Evolutionary conservation across 352 stramenopile genomes (phyloP), one percentile per base, ranked within the genome.

Genomic region (Globisporangium apiculatum): DNA sequence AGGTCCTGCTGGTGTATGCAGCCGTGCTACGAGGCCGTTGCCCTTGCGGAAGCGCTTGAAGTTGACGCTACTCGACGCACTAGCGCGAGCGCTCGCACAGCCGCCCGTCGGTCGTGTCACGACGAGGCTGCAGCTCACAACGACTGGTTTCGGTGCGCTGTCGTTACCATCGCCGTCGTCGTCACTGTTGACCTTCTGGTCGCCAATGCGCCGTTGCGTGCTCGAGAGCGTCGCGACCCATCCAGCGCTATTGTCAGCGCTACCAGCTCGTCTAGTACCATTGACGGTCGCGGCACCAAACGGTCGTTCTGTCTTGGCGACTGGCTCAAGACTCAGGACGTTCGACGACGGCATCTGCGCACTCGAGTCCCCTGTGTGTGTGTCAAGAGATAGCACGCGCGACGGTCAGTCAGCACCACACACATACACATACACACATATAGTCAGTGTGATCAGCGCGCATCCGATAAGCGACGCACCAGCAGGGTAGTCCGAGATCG

Each of bases 41-140:
- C 81, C 77, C 58, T 95, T 95, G 48, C 82, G 87, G 62, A 95
- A 95, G 8, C 79, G 79, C 69, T 95, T 95, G 60, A 86, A 93
- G 45, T 95, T 92, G 46, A 72, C 10, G 38, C 42, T 48, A 55
- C 46, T 40, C 24, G 24, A 31, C 24, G 24, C 24, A 31, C 24
- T 31, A 31, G 24, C 24, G 24, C 24, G 24, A 31, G 24, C 24
- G 24, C 24, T 31, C 24, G 24, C 24, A 31, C 24, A 31, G 42
- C 42, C 42, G 42, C 42, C 42, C 6, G 7, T 51, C 35, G 48
- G 57, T 45, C 68, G 75, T 53, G 78, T 85, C 11, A 87, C 68
- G 11, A 91, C 62, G 15, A 91, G 58, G 7, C 65, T 68, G 55
- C 73, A 88, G 51, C 62, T 78, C 17, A 80, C 48, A 9, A 91